Percentiles rank a stretch among this genome's conserved stretches.
These are phyloP conservation scores for Monilinia polystroma DNA, from an alignment of 2,329 filamentous ascomycete species.

Conservation along the genomic window DNA sequence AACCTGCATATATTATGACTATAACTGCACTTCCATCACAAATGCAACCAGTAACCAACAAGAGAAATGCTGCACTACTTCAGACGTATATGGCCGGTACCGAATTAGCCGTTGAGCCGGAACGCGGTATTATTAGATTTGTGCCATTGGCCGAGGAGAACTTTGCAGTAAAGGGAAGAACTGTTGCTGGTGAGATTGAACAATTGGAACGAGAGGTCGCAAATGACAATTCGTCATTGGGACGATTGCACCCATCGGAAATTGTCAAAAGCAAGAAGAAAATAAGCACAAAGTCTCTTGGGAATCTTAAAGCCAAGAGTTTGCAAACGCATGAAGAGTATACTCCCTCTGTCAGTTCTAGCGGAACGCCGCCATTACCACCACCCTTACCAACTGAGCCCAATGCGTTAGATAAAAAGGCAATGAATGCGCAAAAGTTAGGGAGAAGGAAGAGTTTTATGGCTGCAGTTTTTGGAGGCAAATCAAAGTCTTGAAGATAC, in stretches of 20 bases:
- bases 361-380: conserved; percentile 32
- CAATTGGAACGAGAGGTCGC: conserved; percentile 41
- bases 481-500: conserved; percentile 17
- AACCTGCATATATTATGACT: conserved; percentile 76
- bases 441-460: conserved; percentile 50
- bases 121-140: conserved; percentile 73
- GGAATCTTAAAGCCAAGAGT: conserved; percentile 30
- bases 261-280: conserved; percentile 39
- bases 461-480: conserved; percentile 45
- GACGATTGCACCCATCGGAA: conserved; percentile 29
- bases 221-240: conserved; percentile 24
- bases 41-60: conserved; percentile 73
- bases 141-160: conserved; percentile 68
- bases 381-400: conserved; percentile 30
- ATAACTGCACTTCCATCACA: conserved; percentile 69
- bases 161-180: conserved; percentile 68
- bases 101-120: conserved; percentile 61
- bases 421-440: conserved; percentile 38
- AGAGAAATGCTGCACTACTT: conserved; percentile 74
- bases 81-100: conserved; percentile 70
- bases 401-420: conserved; percentile 31
- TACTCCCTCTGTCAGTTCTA: conserved; percentile 27
- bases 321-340: conserved; percentile 35
- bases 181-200: conserved; percentile 66
- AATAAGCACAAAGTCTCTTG: conserved; percentile 43